phyloP scores from a whole-genome alignment of 2,329 filamentous ascomycete genomes.

The Rachicladosporium sp. region DNA sequence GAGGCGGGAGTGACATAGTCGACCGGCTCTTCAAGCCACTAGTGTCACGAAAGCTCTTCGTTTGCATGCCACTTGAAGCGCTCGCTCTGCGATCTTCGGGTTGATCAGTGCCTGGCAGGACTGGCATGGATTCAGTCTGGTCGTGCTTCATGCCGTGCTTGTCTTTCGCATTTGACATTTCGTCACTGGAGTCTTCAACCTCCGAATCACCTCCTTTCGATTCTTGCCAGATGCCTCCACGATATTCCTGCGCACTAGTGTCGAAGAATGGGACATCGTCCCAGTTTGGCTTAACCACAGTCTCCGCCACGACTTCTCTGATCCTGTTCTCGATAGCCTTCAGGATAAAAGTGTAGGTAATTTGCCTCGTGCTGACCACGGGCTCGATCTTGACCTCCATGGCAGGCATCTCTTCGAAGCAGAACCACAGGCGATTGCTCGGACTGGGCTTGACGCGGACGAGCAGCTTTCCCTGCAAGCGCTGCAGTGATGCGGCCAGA shows the following conservation, averaged over 20 bases:
- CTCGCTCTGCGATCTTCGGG: too few relatives aligned
- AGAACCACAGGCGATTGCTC: constrained; percentile 91
- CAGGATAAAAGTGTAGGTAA: constrained; percentile 85
- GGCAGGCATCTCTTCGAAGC: constrained; percentile 86
- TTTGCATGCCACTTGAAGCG: too few relatives aligned
- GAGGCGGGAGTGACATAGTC: constrained; percentile 8
- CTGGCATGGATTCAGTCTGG: constrained; percentile 17
- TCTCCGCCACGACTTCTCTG: constrained; percentile 86
- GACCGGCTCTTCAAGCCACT: constrained; percentile 12
- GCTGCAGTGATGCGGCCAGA: constrained; percentile 72
- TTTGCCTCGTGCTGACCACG: constrained; percentile 87
- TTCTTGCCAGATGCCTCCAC: constrained; percentile 69
- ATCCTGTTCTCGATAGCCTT: constrained; percentile 91
- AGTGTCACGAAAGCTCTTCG: too few relatives aligned
- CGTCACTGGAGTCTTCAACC: constrained; percentile 1
- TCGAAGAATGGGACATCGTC: constrained; percentile 87
- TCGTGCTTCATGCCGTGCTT: constrained; percentile 9
- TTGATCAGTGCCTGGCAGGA: constrained; percentile 1
- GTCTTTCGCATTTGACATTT: constrained; percentile 3
- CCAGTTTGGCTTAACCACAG: constrained; percentile 85
- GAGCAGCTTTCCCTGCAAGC: constrained; percentile 71
- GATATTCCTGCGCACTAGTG: constrained; percentile 63
- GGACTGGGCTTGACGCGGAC: constrained; percentile 88
- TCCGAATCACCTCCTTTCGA: constrained; percentile 25
- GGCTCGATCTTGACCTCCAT: constrained; percentile 92